Evolutionary conservation across 176 grass and related monocot genomes (phyloP), one percentile per base, ranked within the genome.

Genomic region (Oryza glaberrima): DNA sequence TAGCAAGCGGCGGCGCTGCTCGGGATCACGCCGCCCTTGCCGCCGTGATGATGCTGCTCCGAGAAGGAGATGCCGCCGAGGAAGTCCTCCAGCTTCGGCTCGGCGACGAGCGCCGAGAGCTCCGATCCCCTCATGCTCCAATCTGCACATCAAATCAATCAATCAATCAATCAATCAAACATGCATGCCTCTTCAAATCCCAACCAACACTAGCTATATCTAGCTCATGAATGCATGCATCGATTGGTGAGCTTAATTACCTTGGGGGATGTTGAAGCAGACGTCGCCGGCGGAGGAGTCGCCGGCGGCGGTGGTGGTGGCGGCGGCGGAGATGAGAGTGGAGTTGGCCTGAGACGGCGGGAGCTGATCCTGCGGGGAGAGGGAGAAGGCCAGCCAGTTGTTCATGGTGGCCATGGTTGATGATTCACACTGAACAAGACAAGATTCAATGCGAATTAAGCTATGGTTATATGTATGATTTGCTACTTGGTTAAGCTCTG

Each of bases 81-180:
- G 79, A 99, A 99, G 66, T 99, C 96, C 88, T 99, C 96, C 36
- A 99, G 91, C 82, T 99, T 99, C 3, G 96, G 96, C 82, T 94
- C 88, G 20, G 79, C 77, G 10, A 99, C 90, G 4, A 99, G 91
- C 41, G 88, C 91, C 1, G 96, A 96, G n/a, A 99, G 88, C 90
- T 99, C 96, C 0, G 96, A 94, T 87, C 87, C 89, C 87, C 94
- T 98, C 96, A 92, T 90, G 86, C 52, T 86, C 96, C 96, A 99
- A 43, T 99, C 96, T 99, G 74, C 23, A 61, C 32, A 46, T 13
- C 10, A 78, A 82, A 77, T 16, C 54, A 25, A 25, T 25, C 22
- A 63, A 81, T 16, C 54, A 63, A 58, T 86, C 73, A 40, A 54
- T 58, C 26, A 40, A 54, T 7, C 51, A 16, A 19, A 19, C 16